Percentiles rank a stretch among this genome's conserved stretches.
Evolutionary conservation across 345 rosid genomes (phyloP).

Genomic region (Citrus cavaleriei): DNA sequence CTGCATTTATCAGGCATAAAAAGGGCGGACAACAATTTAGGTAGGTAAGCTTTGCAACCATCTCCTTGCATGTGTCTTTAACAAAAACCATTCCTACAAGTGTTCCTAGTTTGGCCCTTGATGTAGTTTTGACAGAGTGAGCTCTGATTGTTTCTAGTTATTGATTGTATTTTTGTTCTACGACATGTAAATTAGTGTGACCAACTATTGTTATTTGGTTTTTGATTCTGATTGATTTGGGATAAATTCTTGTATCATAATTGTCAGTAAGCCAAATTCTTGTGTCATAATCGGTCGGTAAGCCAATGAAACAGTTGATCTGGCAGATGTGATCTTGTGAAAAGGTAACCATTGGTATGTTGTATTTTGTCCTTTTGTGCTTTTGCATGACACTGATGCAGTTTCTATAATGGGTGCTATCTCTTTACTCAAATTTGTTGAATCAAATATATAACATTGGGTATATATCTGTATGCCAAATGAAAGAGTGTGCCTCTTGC

Average conservation of each 20-base stretch:
- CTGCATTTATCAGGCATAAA: neutral
- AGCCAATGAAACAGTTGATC: neutral
- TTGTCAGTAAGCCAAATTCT: neutral
- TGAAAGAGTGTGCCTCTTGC: neutral
- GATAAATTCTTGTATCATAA: neutral
- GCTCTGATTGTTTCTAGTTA: neutral
- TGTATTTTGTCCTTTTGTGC: neutral
- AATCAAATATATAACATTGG: neutral
- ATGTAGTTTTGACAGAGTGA: neutral
- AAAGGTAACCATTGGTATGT: neutral
- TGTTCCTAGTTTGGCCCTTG: neutral
- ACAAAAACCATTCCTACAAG: neutral
- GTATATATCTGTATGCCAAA: neutral
- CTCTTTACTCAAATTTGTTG: neutral
- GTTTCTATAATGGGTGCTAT: neutral
- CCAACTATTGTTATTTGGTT: neutral
- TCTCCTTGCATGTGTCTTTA: neutral
- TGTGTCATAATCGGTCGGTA: neutral
- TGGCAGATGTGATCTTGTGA: neutral
- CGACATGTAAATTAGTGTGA: neutral
- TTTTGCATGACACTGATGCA: neutral
- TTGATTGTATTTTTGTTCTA: neutral
- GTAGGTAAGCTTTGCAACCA: neutral
- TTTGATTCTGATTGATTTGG: neutral
- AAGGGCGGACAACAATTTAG: neutral